Conservation (phyloP, 371 early-diverging fungal genomes). For the Parasitella parasitica region DNA sequence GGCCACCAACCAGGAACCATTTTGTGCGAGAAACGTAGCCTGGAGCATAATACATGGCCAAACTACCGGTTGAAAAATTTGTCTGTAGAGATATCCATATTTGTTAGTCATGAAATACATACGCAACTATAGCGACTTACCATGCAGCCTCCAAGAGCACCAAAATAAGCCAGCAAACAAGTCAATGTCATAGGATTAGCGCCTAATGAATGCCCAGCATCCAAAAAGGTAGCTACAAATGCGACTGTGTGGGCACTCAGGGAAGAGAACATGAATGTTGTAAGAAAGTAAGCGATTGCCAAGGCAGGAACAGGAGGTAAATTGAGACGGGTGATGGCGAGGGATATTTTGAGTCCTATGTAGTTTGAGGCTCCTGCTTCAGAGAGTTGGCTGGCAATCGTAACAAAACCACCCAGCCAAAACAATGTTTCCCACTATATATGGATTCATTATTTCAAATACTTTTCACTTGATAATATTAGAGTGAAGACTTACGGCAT, state of each 20-base stretch:
- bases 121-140: constrained; percentile 36
- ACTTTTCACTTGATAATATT: too few relatives aligned
- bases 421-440: constrained; percentile 77
- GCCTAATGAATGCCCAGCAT: constrained; percentile 65
- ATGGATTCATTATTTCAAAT: not conserved
- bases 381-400: constrained; percentile 73
- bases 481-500: constrained; percentile 46
- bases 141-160: constrained; percentile 66
- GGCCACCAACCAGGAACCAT: constrained; percentile 66
- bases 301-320: constrained; percentile 50
- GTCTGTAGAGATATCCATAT: too few relatives aligned
- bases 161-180: constrained; percentile 65
- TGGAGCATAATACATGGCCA: constrained; percentile 62
- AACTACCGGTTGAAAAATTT: constrained; percentile 61
- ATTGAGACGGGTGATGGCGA: constrained; percentile 27
- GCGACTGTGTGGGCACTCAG: constrained; percentile 70
- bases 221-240: constrained; percentile 72
- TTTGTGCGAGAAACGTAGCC: constrained; percentile 54
- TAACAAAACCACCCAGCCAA: constrained; percentile 79
- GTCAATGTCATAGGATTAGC: constrained; percentile 59
- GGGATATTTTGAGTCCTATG: constrained; percentile 60
- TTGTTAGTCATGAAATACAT: not conserved
- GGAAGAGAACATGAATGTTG: constrained; percentile 74
- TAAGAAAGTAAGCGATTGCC: constrained; percentile 65
- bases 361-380: constrained; percentile 65